Conservation (phyloP, 768 basidiomycete genomes). For the Leccinum subtestaceum region DNA sequence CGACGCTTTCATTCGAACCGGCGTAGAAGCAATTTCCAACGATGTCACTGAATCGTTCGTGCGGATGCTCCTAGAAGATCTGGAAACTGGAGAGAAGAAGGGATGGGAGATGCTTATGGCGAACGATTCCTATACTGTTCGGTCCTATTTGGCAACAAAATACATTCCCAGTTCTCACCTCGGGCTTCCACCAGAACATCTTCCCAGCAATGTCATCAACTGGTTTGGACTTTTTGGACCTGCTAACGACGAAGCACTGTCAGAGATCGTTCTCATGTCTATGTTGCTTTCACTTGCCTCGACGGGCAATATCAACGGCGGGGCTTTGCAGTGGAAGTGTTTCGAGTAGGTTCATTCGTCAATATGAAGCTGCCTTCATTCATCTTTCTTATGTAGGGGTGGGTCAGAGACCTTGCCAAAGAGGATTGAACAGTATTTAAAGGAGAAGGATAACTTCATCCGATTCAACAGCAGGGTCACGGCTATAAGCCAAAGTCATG, state of each 20-base stretch:
- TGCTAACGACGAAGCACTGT: background rate
- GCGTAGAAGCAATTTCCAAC: conserved; percentile 15
- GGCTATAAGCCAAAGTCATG: conserved; percentile 1
- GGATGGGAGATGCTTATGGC: conserved; percentile 30
- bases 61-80: conserved; percentile 15
- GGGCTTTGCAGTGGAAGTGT: conserved; percentile 4
- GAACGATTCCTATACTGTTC: conserved; percentile 27
- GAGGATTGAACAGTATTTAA: conserved; percentile 3
- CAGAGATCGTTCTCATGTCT: background rate
- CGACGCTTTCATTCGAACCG: conserved; percentile 15
- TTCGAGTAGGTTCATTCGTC: conserved; percentile 4
- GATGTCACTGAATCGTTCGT: conserved; percentile 20
- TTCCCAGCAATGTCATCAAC: conserved; percentile 26
- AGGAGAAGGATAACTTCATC: background rate
- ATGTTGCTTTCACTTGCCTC: background rate
- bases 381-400: background rate
- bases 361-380: background rate
- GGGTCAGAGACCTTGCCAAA: conserved; percentile 6
- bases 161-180: conserved; percentile 21
- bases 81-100: conserved; percentile 12
- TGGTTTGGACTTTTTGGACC: conserved; percentile 12
- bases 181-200: conserved; percentile 12
- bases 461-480: conserved; percentile 4
- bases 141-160: conserved; percentile 19
- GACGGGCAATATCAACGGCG: background rate